Conservation (phyloP, 441 rosid genomes). For the Croton setiger region DNA sequence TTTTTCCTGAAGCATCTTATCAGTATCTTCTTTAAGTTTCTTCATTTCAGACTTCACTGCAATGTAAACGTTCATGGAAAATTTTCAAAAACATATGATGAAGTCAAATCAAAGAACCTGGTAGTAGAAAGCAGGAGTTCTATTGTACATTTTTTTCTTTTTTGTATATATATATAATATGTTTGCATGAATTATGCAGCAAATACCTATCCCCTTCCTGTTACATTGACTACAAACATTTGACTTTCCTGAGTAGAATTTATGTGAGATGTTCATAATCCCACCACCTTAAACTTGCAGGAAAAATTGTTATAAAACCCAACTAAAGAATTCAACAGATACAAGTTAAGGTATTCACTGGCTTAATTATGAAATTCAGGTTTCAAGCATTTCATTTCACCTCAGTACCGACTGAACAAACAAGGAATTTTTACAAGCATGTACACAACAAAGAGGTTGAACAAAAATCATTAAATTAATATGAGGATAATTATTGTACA, state of each 20-base stretch:
- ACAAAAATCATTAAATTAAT: not conserved
- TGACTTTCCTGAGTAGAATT: not conserved
- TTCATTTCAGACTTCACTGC: constrained; percentile 50
- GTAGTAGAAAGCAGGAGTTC: too few species aligned
- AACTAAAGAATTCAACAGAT: not conserved
- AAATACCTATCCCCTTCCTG: too few species aligned
- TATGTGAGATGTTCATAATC: not conserved
- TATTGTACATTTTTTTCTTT: too few species aligned
- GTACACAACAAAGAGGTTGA: not conserved
- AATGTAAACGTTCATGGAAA: not conserved
- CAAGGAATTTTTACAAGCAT: not conserved
- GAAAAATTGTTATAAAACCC: not conserved
- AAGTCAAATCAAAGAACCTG: constrained; percentile 2
- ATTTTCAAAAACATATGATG: not conserved
- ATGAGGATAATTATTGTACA: not conserved
- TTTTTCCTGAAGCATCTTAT: constrained; percentile 47
- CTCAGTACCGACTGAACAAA: not conserved
- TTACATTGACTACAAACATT: too few species aligned
- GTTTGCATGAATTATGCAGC: too few species aligned
- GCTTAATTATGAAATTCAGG: not conserved
- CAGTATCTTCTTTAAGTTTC: constrained; percentile 48
- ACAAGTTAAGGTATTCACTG: not conserved
- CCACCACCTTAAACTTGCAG: not conserved
- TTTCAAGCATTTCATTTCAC: constrained; percentile 8
- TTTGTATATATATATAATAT: too few species aligned